phyloP scores from a whole-genome alignment of 1,284 basidiomycete species.

The Xerocomus amazonicus region DNA sequence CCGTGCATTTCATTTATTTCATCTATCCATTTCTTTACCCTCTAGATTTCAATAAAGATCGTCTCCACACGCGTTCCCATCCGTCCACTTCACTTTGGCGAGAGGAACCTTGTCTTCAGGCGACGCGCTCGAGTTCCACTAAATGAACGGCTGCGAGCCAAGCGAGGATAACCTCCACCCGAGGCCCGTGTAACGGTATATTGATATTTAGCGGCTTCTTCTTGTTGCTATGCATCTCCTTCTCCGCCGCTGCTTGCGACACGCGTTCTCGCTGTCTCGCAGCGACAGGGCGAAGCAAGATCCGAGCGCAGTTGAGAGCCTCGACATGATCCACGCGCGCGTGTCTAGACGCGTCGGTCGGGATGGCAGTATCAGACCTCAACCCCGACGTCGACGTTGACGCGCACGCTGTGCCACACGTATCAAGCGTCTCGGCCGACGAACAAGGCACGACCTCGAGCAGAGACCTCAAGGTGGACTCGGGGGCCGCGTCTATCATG shows the following conservation, averaged over 20 bases:
- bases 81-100: no score
- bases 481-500: conserved; percentile 41
- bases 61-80: no score
- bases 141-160: conserved; percentile 78
- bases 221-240: conserved; percentile 39
- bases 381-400: conserved; percentile 15
- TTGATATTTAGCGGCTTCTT: conserved; percentile 66
- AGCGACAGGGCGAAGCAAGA: conserved; percentile 64
- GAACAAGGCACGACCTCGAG: conserved; percentile 25
- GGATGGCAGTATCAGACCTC: no score
- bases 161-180: conserved; percentile 77
- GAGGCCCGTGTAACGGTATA: conserved; percentile 77
- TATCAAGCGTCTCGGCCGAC: conserved; percentile 23
- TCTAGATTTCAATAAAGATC: no score
- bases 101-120: conserved; percentile 20
- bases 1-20: no score
- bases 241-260: conserved; percentile 49
- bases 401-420: conserved; percentile 9
- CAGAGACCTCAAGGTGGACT: conserved; percentile 22
- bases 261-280: conserved; percentile 54
- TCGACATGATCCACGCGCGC: conserved; percentile 40
- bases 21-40: no score
- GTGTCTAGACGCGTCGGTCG: conserved; percentile 13
- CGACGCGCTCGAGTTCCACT: conserved; percentile 56
- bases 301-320: conserved; percentile 59